phyloP scores from a whole-genome alignment of 139 green algal species.

The Picochlorum sp. region DNA sequence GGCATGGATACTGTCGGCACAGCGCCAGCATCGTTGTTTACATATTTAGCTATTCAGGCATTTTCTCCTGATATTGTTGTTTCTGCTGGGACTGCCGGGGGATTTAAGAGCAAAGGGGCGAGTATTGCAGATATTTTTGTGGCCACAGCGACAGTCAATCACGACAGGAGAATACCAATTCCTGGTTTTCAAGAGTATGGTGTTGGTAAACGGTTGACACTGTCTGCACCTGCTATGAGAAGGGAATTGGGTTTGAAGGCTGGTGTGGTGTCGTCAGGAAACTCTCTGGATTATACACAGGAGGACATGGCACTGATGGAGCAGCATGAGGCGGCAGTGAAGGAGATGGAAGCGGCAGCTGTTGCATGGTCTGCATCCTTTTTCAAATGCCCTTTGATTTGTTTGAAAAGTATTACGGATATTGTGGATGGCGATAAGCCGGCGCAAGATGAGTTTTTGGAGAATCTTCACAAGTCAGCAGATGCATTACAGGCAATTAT shows the following conservation, averaged over 20 bases:
- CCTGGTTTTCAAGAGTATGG: slow-evolving; percentile 74
- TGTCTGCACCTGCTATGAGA: slow-evolving; percentile 40
- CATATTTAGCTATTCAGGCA: slow-evolving; percentile 72
- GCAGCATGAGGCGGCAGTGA: slow-evolving; percentile 57
- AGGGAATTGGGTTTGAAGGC: slow-evolving; percentile 58
- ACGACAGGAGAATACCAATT: slow-evolving; percentile 90
- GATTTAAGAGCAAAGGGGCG: slow-evolving; percentile 80
- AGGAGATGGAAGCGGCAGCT: slow-evolving; percentile 94
- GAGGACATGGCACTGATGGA: slow-evolving; percentile 75
- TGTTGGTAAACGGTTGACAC: slow-evolving; percentile 25
- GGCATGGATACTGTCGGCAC: slow-evolving; percentile 87
- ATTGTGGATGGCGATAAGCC: slow-evolving; percentile 86
- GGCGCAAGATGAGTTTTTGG: slow-evolving; percentile 86
- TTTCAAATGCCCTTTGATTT: slow-evolving; percentile 65
- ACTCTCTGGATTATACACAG: slow-evolving; percentile 79
- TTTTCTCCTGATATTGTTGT: slow-evolving; percentile 87
- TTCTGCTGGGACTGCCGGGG: slow-evolving; percentile 81
- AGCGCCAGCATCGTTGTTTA: slow-evolving; percentile 67
- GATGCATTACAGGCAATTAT: slow-evolving; percentile 64
- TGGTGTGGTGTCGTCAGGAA: slow-evolving; percentile 67
- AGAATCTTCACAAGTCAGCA: slow-evolving; percentile 81
- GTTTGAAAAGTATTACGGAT: slow-evolving; percentile 81
- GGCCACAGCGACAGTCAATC: slow-evolving; percentile 63
- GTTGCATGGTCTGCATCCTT: slow-evolving; percentile 65
- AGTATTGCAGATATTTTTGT: slow-evolving; percentile 90